Base-by-base conservation (phyloP, 1,139 yeast genomes). In the Taphrina betulina region DNA sequence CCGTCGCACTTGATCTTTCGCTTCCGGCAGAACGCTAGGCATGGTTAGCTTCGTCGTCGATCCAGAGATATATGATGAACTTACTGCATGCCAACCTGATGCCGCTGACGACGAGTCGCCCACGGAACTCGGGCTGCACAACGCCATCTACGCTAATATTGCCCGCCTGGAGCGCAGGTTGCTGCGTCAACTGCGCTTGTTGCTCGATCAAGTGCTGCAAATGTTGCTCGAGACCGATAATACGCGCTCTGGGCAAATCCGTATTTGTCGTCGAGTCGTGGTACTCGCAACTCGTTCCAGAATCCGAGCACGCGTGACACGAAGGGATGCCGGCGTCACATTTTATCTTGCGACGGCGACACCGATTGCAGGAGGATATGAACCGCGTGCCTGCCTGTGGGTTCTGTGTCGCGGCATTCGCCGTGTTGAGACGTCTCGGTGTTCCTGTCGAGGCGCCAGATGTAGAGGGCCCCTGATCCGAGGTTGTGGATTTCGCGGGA, bases 221-320 rank as follows among this genome's bases (percentile, higher is more conserved):
- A 31, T 50, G 54, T 14, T 50, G 46, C 28, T 50, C 54, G 20
- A 50, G 46, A 3, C 46, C 46, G 16, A 50, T 33, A 10, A 50
- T 50, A 26, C 44, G 44, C 12, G 44, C 54, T 46, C 96, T 72
- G 0, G 96, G 95, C 1, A 88, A 79, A 62, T 85, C 89, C 58
- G 95, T 72, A 0, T 95, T 95, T 0, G 95, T 85, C 3, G 88
- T 87, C 0, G 95, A 88, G 67, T 89, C 96, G n/a, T 85, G 70
- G 0, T 95, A 89, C 19, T 87, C 81, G 41, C 63, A 60, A 16
- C 84, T 85, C 2, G 74, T 82, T 3, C 80, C 79, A 16, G 85
- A 83, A 63, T 80, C 81, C 24, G 73, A 75, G 69, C 96, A 88
- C 41, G 79, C 78, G 12, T 80, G 72, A 67, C 96, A 89, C 53